Evolutionary conservation across 305 asterid genomes (phyloP).

Genomic region (Salvia sclarea): DNA sequence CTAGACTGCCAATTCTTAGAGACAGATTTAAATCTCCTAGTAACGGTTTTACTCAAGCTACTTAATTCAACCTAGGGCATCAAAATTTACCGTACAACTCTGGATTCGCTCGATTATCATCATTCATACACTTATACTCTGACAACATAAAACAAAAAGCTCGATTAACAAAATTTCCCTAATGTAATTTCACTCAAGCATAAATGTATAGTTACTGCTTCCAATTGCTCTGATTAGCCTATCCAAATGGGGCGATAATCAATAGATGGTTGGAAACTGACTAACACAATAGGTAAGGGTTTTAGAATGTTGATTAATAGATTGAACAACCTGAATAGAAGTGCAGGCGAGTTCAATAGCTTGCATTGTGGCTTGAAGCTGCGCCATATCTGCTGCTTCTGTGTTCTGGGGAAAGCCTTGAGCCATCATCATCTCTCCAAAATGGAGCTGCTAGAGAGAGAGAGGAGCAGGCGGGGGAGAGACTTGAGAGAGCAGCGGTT

Average conservation of each 20-base stretch:
- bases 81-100: not conserved
- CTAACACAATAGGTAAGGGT: conserved; percentile 12
- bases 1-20: not conserved
- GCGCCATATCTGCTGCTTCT: conserved; percentile 59
- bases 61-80: not conserved
- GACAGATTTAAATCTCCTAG: conserved; percentile 3
- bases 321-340: conserved; percentile 67
- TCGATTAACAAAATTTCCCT: not conserved
- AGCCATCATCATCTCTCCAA: not conserved
- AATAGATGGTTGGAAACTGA: not conserved
- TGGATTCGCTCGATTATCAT: not conserved
- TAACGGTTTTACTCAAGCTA: conserved; percentile 23
- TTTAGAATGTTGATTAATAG: conserved; percentile 17
- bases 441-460: not conserved
- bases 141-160: conserved; percentile 3
- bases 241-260: not conserved
- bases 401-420: conserved; percentile 45
- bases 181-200: conserved; percentile 9
- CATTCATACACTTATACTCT: too few species aligned
- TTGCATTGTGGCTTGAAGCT: conserved; percentile 80
- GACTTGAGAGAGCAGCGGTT: not conserved
- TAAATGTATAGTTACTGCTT: conserved; percentile 7
- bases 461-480: not conserved
- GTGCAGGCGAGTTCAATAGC: conserved; percentile 79
- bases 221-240: not conserved